Evolutionary conservation across 345 rosid species (phyloP).

Genomic region (Eucalyptus leucophloia): DNA sequence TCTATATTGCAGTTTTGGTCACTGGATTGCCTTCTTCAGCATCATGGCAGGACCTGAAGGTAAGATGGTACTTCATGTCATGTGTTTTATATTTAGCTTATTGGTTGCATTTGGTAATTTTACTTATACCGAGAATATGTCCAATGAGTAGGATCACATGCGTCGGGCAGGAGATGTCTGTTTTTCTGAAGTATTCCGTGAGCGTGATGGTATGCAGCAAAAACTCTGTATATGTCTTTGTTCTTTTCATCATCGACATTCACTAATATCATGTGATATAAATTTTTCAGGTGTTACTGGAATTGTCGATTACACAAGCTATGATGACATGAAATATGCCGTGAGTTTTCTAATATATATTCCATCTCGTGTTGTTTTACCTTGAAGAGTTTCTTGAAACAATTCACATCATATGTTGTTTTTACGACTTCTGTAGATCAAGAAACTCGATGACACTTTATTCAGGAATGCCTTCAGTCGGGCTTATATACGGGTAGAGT

Average conservation of each 20-base stretch:
- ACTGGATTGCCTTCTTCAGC: constrained; percentile 95
- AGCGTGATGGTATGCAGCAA: constrained; percentile 55
- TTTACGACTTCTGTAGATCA: constrained; percentile 27
- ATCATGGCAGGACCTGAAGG: constrained; percentile 99
- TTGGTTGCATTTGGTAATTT: neutral
- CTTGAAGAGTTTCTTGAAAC: neutral
- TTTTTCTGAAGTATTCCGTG: constrained; percentile 86
- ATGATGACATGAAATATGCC: constrained; percentile 93
- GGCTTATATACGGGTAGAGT: constrained; percentile 62
- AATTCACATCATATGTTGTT: neutral
- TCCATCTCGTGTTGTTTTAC: neutral
- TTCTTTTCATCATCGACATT: neutral
- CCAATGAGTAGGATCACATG: constrained; percentile 78
- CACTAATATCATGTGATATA: neutral
- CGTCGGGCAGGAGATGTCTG: constrained; percentile 97
- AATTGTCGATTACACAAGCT: constrained; percentile 77
- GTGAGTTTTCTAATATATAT: constrained; percentile 30
- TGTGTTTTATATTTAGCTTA: neutral
- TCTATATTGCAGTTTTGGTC: constrained; percentile 47
- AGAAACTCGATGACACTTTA: constrained; percentile 79
- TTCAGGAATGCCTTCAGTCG: constrained; percentile 88
- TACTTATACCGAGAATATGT: neutral
- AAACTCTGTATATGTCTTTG: neutral
- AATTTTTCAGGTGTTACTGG: constrained; percentile 57
- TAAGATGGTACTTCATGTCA: neutral